A percentile compares a stretch with the other conserved stretches of the same genome.
Evolutionary conservation across 768 basidiomycete genomes (phyloP).

Genomic region (Rhizopogon roseolus): DNA sequence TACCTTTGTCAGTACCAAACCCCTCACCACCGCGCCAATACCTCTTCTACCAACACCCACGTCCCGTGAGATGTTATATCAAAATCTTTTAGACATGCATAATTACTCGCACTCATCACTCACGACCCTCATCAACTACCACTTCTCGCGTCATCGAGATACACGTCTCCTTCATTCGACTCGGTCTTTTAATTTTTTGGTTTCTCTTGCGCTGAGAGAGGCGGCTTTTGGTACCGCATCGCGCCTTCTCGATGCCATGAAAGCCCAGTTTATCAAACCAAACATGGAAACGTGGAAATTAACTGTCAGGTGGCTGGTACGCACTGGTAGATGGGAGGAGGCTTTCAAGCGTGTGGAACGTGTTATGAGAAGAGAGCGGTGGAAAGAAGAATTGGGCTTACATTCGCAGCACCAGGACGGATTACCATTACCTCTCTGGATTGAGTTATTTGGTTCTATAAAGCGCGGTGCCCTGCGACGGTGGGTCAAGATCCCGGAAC

Average conservation of each 20-base stretch:
- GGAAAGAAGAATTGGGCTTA: conserved; percentile 7
- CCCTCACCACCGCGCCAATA: conserved; percentile 1
- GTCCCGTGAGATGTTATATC: conserved; percentile 30
- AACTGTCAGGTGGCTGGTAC: conserved; percentile 51
- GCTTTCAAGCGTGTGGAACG: conserved; percentile 47
- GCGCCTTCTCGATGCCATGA: conserved; percentile 46
- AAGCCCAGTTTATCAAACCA: conserved; percentile 30
- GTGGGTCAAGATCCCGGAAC: conserved; percentile 6
- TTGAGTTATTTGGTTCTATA: conserved; percentile 51
- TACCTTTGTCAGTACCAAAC: conserved; percentile 2
- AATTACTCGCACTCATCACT: conserved; percentile 13
- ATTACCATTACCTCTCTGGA: conserved; percentile 49
- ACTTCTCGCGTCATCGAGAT: conserved; percentile 20
- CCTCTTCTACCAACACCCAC: conserved; percentile 23
- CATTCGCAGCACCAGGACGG: conserved; percentile 2
- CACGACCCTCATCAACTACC: conserved; percentile 15
- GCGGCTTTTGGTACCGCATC: conserved; percentile 42
- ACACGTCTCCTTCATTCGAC: conserved; percentile 27
- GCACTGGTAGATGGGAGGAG: conserved; percentile 49
- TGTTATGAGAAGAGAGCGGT: conserved; percentile 6
- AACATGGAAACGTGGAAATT: conserved; percentile 57
- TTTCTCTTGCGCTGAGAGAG: conserved; percentile 45
- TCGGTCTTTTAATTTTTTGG: conserved; percentile 40
- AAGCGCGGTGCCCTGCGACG: conserved; percentile 30
- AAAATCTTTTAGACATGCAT: conserved; percentile 19